Conservation (phyloP, 2,329 filamentous ascomycete genomes). For the Calcarisporium arbuscula region DNA sequence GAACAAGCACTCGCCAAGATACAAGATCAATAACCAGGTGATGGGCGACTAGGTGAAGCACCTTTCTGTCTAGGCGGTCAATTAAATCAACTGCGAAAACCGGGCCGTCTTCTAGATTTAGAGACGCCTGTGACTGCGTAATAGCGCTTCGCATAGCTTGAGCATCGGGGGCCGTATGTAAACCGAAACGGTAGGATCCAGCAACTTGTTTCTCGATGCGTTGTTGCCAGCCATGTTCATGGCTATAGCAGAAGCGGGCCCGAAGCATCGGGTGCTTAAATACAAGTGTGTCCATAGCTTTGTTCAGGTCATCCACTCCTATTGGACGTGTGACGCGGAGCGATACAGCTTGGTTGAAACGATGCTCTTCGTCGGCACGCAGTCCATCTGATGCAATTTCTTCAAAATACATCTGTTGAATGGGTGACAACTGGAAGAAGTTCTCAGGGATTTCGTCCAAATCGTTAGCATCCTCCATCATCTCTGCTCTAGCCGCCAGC, state of each 20-base stretch:
- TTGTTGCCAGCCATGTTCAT: constrained; percentile 1
- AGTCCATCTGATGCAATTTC: neutral
- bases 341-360: too few relatives aligned
- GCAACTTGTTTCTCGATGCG: neutral
- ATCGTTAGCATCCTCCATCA: neutral
- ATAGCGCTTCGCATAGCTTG: neutral
- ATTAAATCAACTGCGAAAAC: constrained; percentile 1
- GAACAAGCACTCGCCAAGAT: constrained; percentile 11
- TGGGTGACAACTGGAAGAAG: constrained; percentile 1
- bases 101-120: constrained; percentile 3
- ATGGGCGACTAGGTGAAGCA: constrained; percentile 5
- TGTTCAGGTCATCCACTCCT: neutral
- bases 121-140: neutral
- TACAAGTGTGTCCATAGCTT: constrained; percentile 2
- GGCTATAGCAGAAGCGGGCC: neutral
- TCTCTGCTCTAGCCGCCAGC: neutral
- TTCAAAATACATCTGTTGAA: constrained; percentile 1
- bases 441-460: neutral
- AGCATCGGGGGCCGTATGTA: neutral
- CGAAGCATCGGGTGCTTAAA: constrained; percentile 4
- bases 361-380: neutral
- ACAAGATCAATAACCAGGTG: constrained; percentile 13
- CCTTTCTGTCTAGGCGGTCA: neutral
- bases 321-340: too few relatives aligned
- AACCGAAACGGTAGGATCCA: neutral